Conservation (phyloP, 2,329 filamentous ascomycete species). For the Trichoderma citrinoviride region DNA sequence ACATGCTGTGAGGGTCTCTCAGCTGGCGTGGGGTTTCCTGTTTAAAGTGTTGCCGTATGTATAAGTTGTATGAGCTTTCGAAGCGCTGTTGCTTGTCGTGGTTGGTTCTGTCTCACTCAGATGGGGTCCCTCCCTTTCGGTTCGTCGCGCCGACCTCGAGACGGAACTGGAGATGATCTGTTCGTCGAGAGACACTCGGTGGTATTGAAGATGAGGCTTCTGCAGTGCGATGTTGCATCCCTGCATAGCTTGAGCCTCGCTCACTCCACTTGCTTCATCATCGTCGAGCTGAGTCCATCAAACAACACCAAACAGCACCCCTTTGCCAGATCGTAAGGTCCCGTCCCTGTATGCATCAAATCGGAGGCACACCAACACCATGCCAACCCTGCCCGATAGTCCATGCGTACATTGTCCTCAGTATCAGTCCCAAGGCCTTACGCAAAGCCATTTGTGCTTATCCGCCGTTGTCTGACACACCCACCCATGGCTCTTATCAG, state of each 20-base stretch:
- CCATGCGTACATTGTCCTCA: neutral
- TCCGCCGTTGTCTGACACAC: slow-evolving; percentile 20
- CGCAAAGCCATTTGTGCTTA: slow-evolving; percentile 23
- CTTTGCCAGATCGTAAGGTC: neutral
- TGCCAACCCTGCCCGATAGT: neutral
- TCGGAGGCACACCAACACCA: neutral
- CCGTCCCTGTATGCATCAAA: neutral
- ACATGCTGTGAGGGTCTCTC: neutral
- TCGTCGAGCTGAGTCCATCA: neutral
- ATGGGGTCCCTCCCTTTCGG: neutral
- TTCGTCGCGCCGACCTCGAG: neutral
- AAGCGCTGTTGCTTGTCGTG: neutral
- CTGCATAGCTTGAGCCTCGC: too few species aligned
- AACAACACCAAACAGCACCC: neutral
- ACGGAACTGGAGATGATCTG: neutral
- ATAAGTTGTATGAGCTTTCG: neutral
- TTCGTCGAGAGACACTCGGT: neutral
- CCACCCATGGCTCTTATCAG: slow-evolving; percentile 9
- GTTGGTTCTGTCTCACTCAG: neutral
- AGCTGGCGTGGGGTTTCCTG: neutral
- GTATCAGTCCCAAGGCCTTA: slow-evolving; percentile 5
- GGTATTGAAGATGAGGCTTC: neutral
- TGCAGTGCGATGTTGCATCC: slow-evolving; percentile 16
- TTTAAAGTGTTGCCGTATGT: neutral
- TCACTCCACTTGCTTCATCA: neutral